Conservation (phyloP, 1,139 yeast genomes). For the Geotrichum restrictum region DNA sequence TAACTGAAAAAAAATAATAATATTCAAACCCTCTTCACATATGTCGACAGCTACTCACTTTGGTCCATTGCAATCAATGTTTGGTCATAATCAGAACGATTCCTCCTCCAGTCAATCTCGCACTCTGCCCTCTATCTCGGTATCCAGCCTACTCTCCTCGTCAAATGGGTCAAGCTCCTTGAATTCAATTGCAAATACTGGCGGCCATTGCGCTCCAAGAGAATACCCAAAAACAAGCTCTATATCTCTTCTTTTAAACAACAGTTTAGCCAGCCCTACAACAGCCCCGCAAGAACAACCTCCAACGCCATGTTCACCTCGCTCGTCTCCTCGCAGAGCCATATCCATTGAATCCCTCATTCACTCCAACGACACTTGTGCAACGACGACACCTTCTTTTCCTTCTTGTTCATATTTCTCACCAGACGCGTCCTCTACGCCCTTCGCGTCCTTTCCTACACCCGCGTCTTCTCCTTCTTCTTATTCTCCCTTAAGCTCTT, state of each 20-base stretch:
- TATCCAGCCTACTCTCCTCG: background rate
- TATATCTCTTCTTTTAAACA: slow-evolving; percentile 2
- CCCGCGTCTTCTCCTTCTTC: background rate
- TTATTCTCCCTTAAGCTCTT: background rate
- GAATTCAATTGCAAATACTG: no score
- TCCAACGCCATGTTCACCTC: no score
- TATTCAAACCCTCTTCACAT: no score
- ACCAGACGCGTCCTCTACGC: background rate
- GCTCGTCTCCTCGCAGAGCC: background rate
- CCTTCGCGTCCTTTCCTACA: no score
- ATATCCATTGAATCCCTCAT: slow-evolving; percentile 7
- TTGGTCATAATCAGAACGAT: background rate
- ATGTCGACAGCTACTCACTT: no score
- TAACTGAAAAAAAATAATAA: no score
- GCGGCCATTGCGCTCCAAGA: no score
- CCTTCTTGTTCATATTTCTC: background rate
- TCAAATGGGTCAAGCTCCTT: background rate
- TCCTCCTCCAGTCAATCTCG: background rate
- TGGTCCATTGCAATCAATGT: no score
- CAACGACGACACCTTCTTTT: background rate
- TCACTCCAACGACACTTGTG: background rate
- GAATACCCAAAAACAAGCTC: background rate
- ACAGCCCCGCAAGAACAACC: no score
- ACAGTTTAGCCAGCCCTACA: background rate
- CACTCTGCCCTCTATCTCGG: background rate